Conservation (phyloP, 2,329 filamentous ascomycete species). For the Aspergillus pseudotamarii region DNA sequence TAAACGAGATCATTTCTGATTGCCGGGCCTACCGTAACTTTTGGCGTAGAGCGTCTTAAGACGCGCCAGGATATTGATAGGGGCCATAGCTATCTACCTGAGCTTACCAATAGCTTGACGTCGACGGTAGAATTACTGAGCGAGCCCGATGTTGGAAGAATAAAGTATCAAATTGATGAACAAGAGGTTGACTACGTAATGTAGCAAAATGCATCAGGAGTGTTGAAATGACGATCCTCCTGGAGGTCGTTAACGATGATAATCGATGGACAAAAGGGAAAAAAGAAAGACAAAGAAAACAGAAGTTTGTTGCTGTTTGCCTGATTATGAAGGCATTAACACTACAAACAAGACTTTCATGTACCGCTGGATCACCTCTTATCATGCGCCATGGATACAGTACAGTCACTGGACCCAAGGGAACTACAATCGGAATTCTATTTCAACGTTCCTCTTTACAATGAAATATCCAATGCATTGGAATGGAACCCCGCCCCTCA, state of each 20-base stretch:
- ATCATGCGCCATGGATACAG: slow-evolving; percentile 3
- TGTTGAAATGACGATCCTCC: slow-evolving; percentile 4
- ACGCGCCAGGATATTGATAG: slow-evolving; percentile 34
- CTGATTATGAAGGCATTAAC: slow-evolving; percentile 15
- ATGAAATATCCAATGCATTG: background rate
- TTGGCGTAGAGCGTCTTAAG: slow-evolving; percentile 38
- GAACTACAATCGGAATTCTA: background rate
- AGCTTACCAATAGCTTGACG: background rate
- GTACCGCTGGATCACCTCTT: background rate
- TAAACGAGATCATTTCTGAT: background rate
- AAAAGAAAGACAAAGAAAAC: slow-evolving; percentile 13
- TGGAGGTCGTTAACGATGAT: slow-evolving; percentile 7
- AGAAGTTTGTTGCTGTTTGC: slow-evolving; percentile 4
- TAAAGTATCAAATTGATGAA: background rate
- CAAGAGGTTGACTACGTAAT: background rate
- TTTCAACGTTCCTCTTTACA: background rate
- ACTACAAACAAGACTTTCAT: background rate
- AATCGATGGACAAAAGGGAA: background rate
- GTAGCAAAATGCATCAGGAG: background rate
- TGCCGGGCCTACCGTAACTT: slow-evolving; percentile 29
- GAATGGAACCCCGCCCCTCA: background rate
- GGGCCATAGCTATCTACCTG: slow-evolving; percentile 31
- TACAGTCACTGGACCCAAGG: background rate
- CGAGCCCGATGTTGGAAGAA: background rate
- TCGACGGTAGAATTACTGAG: background rate